These are phyloP conservation scores for Penicillium sp. DNA, from an alignment of 2,329 filamentous ascomycete genomes.

Conservation along the genomic window DNA sequence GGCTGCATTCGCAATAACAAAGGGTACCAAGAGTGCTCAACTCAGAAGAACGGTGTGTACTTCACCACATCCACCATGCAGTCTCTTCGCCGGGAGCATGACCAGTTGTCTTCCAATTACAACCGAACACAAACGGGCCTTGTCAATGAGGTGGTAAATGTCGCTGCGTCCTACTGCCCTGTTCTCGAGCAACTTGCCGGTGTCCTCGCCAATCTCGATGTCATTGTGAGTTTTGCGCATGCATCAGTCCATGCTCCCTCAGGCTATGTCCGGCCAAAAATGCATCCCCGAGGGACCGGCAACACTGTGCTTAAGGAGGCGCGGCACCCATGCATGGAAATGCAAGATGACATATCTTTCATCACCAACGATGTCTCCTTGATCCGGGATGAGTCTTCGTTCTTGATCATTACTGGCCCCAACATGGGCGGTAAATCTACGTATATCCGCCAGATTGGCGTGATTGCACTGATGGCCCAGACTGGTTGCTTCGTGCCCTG, in stretches of 20 bases:
- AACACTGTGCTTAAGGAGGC: slow-evolving; percentile 88
- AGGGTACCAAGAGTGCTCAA: slow-evolving; percentile 88
- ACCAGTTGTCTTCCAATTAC: slow-evolving; percentile 90
- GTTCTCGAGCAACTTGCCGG: slow-evolving; percentile 84
- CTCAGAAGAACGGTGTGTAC: slow-evolving; percentile 97
- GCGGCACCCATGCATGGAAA: slow-evolving; percentile 94
- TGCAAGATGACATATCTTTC: slow-evolving; percentile 97
- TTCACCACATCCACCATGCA: slow-evolving; percentile 85
- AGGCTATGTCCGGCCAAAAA: slow-evolving; percentile 82
- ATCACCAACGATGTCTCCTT: slow-evolving; percentile 95
- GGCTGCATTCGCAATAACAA: slow-evolving; percentile 88
- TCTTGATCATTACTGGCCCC: slow-evolving; percentile 92
- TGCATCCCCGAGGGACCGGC: slow-evolving; percentile 80
- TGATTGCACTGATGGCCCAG: slow-evolving; percentile 95
- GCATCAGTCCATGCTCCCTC: slow-evolving; percentile 87
- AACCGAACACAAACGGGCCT: slow-evolving; percentile 88
- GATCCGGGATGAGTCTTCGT: slow-evolving; percentile 70
- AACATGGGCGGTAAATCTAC: slow-evolving; percentile 99
- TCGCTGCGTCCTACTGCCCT: slow-evolving; percentile 90
- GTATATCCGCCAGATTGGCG: slow-evolving; percentile 94
- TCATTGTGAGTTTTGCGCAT: slow-evolving; percentile 90
- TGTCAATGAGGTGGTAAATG: slow-evolving; percentile 84
- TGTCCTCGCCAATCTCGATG: slow-evolving; percentile 86
- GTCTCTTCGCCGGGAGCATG: slow-evolving; percentile 77
- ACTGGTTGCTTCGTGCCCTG: slow-evolving; percentile 95